Evolutionary conservation across 1,284 basidiomycete species (phyloP).

Genomic region (Ceratobasidium sp.): DNA sequence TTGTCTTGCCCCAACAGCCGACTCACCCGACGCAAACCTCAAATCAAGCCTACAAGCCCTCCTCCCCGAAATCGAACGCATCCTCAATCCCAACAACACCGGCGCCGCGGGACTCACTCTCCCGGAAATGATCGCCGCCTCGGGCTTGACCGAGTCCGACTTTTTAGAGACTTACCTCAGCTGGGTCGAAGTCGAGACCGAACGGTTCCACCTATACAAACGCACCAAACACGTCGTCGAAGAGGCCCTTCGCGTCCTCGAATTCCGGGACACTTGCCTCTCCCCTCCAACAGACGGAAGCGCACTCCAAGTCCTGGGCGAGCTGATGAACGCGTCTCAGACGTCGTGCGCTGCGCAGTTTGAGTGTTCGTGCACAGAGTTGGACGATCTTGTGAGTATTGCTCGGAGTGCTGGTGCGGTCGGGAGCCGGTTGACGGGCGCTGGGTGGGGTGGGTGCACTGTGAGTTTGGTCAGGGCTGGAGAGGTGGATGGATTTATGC

Average conservation of each 20-base stretch:
- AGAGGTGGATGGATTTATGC: slow-evolving; percentile 75
- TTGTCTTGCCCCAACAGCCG: slow-evolving; percentile 48
- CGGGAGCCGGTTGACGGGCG: slow-evolving; percentile 82
- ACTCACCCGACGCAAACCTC: slow-evolving; percentile 53
- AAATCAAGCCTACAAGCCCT: slow-evolving; percentile 63
- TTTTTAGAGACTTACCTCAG: slow-evolving; percentile 77
- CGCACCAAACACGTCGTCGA: slow-evolving; percentile 80
- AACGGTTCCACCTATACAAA: slow-evolving; percentile 80
- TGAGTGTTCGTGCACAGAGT: slow-evolving; percentile 82
- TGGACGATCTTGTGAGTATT: slow-evolving; percentile 73
- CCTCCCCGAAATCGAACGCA: slow-evolving; percentile 62
- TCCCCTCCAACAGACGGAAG: slow-evolving; percentile 52
- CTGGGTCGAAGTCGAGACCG: slow-evolving; percentile 82
- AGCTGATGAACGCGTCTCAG: slow-evolving; percentile 82
- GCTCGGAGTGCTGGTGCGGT: slow-evolving; percentile 76
- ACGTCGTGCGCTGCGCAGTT: slow-evolving; percentile 72
- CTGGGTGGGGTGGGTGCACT: slow-evolving; percentile 92
- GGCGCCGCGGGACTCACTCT: slow-evolving; percentile 68
- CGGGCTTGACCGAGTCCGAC: slow-evolving; percentile 64
- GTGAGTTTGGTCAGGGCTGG: slow-evolving; percentile 81
- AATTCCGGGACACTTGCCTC: slow-evolving; percentile 75
- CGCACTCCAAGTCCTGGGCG: slow-evolving; percentile 63
- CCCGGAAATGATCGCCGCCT: slow-evolving; percentile 76
- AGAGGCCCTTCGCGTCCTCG: slow-evolving; percentile 80
- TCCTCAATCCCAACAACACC: slow-evolving; percentile 59